Evolutionary conservation across 1,284 basidiomycete species (phyloP).

Genomic region (Trichosporon inkin): DNA sequence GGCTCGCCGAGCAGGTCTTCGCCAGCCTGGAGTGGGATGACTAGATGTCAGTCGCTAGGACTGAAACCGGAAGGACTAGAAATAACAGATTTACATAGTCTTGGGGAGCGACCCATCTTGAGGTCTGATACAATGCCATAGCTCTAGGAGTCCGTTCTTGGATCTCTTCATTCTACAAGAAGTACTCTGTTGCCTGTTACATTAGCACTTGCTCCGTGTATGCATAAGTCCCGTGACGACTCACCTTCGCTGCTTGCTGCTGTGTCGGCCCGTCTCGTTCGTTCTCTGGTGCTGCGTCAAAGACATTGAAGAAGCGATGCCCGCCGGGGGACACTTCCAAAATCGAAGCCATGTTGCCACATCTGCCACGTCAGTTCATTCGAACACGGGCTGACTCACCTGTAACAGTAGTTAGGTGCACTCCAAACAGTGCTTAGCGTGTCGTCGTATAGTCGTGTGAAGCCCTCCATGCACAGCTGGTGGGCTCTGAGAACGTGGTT

Average conservation of each 20-base stretch:
- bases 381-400: slow-evolving; percentile 29
- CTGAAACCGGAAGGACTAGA: not conserved
- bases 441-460: slow-evolving; percentile 88
- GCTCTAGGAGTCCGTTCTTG: not conserved
- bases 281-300: slow-evolving; percentile 98
- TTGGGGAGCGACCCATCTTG: slow-evolving; percentile 7
- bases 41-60: not conserved
- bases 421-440: slow-evolving; percentile 97
- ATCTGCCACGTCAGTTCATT: slow-evolving; percentile 57
- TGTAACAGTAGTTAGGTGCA: slow-evolving; percentile 90
- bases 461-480: slow-evolving; percentile 99
- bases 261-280: slow-evolving; percentile 54
- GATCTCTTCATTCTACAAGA: slow-evolving; percentile 30
- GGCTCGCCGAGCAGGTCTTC: slow-evolving; percentile 40
- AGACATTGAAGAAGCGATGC: slow-evolving; percentile 87
- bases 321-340: slow-evolving; percentile 91
- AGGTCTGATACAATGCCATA: slow-evolving; percentile 8
- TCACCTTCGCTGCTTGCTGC: slow-evolving; percentile 41
- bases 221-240: slow-evolving; percentile 11
- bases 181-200: slow-evolving; percentile 46
- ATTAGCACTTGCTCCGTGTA: slow-evolving; percentile 17
- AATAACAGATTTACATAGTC: slow-evolving; percentile 6
- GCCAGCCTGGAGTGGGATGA: slow-evolving; percentile 34
- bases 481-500: slow-evolving; percentile 96
- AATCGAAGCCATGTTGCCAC: slow-evolving; percentile 95